Conservation (phyloP, 805 yeast species). For the Schwanniomyces occidentalis region DNA sequence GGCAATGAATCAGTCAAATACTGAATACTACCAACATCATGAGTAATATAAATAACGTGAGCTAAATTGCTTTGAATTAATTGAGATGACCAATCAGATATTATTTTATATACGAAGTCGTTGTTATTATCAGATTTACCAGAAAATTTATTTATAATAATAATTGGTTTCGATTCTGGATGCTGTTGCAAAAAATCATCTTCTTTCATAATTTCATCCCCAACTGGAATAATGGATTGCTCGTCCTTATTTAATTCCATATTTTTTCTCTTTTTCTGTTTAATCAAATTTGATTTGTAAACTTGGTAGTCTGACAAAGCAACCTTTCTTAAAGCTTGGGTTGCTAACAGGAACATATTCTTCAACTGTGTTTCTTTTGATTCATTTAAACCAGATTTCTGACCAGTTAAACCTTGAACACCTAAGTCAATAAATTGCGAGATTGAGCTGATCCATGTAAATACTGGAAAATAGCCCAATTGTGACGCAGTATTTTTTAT, state of each 20-base stretch:
- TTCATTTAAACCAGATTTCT: constrained; percentile 86
- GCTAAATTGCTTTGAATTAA: constrained; percentile 78
- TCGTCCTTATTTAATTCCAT: constrained; percentile 6
- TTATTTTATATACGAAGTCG: constrained; percentile 64
- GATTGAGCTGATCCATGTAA: constrained; percentile 85
- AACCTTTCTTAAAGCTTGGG: constrained; percentile 74
- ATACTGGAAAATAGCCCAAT: constrained; percentile 89
- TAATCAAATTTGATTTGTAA: constrained; percentile 24
- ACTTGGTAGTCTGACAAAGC: constrained; percentile 32
- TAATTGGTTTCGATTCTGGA: constrained; percentile 82
- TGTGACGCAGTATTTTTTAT: constrained; percentile 69
- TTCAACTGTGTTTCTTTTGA: constrained; percentile 78
- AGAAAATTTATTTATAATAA: constrained; percentile 75
- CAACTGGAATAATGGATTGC: constrained; percentile 7
- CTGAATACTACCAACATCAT: constrained; percentile 77
- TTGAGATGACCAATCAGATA: constrained; percentile 88
- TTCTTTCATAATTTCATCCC: constrained; percentile 51
- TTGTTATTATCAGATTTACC: constrained; percentile 53
- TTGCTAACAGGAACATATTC: constrained; percentile 71
- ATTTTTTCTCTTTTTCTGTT: constrained; percentile 18
- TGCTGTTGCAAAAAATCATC: constrained; percentile 83
- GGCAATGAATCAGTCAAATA: constrained; percentile 74
- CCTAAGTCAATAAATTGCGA: constrained; percentile 80
- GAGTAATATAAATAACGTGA: constrained; percentile 85
- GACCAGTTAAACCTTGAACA: constrained; percentile 90